Conservation (phyloP, 176 grass and related monocot genomes). For the Bonia amplexicaulis region DNA sequence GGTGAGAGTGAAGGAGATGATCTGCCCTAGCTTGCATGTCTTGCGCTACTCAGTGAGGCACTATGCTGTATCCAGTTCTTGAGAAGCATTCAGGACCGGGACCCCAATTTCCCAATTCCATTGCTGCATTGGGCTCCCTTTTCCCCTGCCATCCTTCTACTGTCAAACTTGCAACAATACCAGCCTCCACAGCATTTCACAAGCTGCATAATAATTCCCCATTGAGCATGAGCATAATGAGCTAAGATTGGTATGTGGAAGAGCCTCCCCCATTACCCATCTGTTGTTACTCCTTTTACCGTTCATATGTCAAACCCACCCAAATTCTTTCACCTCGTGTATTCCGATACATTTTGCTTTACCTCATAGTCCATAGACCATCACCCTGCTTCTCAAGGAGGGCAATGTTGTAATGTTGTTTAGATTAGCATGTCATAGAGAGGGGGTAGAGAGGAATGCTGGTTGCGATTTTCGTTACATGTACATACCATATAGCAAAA, state of each 20-base stretch:
- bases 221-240: constrained; percentile 36
- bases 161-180: constrained; percentile 28
- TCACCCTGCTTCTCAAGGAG: constrained; percentile 40
- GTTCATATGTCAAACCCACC: constrained; percentile 32
- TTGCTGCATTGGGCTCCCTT: constrained; percentile 27
- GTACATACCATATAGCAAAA: constrained; percentile 58
- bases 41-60: constrained; percentile 83
- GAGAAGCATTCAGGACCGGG: constrained; percentile 20
- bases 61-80: constrained; percentile 61
- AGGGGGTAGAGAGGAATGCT: constrained; percentile 15
- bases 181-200: constrained; percentile 39
- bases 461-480: constrained; percentile 42
- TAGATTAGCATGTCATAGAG: constrained; percentile 50
- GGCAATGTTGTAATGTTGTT: constrained; percentile 53
- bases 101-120: constrained; percentile 19
- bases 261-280: constrained; percentile 26
- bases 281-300: constrained; percentile 18
- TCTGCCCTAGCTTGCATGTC: constrained; percentile 82
- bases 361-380: constrained; percentile 42
- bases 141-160: constrained; percentile 18
- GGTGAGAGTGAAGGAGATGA: constrained; percentile 85
- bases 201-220: constrained; percentile 51
- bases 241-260: constrained; percentile 52
- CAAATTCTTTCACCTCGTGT: constrained; percentile 45
- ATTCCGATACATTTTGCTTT: constrained; percentile 45